Percentiles rank a stretch among this genome's conserved stretches.
phyloP scores from a whole-genome alignment of 192 early-diverging fungal species.

The Haplosporangium gracile region DNA sequence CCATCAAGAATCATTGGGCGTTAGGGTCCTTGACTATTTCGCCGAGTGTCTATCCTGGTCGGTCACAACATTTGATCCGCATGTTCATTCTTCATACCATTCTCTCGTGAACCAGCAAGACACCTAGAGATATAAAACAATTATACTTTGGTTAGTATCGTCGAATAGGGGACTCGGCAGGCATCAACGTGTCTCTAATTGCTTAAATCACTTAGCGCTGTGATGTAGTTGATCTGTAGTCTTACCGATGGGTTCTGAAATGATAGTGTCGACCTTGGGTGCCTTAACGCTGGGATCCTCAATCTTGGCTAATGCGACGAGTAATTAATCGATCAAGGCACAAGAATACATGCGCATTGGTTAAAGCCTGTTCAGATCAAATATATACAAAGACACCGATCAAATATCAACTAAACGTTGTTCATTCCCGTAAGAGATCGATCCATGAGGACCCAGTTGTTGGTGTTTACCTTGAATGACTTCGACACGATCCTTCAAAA shows the following conservation, averaged over 20 bases:
- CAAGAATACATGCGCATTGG: background rate
- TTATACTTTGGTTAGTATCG: background rate
- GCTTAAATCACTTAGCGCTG: background rate
- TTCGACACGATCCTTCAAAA: slow-evolving; percentile 82
- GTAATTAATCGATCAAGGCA: background rate
- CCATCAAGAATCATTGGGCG: background rate
- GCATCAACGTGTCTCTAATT: background rate
- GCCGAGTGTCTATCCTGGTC: slow-evolving; percentile 14
- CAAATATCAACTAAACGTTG: background rate
- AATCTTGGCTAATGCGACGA: slow-evolving; percentile 76
- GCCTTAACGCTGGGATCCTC: slow-evolving; percentile 80
- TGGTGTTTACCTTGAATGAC: slow-evolving; percentile 79
- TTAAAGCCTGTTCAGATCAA: background rate
- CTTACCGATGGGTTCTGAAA: slow-evolving; percentile 93
- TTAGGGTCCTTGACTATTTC: background rate
- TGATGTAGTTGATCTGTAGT: background rate
- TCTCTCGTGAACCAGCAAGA: slow-evolving; percentile 96
- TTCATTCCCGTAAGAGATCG: background rate
- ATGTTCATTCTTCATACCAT: slow-evolving; percentile 71
- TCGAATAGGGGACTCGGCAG: background rate
- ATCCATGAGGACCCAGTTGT: background rate
- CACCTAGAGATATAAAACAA: slow-evolving; percentile 58
- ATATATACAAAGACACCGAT: background rate
- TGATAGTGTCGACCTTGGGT: slow-evolving; percentile 92
- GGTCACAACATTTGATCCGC: slow-evolving; percentile 69